Conservation (phyloP, 2,329 filamentous ascomycete species). For the Fusarium paranaense region DNA sequence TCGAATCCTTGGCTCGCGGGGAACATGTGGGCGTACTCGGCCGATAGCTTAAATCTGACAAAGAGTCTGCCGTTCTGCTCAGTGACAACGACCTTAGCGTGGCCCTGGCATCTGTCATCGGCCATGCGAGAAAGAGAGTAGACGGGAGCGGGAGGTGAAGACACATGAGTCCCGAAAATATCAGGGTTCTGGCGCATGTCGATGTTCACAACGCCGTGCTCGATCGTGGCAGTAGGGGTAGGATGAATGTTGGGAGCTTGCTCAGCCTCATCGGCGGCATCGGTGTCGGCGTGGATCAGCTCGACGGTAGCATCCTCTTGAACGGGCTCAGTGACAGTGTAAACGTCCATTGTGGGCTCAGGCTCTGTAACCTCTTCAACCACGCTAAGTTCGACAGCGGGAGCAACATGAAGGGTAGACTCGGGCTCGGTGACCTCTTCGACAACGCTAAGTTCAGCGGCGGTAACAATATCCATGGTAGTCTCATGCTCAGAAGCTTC, state of each 20-base stretch:
- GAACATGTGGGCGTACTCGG: conserved; percentile 47
- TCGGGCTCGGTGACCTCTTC: not conserved
- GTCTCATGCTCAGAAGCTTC: not conserved
- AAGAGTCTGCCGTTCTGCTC: conserved; percentile 48
- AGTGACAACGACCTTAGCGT: conserved; percentile 47
- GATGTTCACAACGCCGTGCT: conserved; percentile 46
- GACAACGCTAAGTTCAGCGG: not conserved
- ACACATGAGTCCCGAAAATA: conserved; percentile 47
- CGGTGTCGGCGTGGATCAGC: not conserved
- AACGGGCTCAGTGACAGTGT: not conserved
- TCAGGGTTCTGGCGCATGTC: conserved; percentile 51
- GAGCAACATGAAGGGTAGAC: not conserved
- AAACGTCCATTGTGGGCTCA: not conserved
- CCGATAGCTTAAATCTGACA: conserved; percentile 54
- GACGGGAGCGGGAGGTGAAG: conserved; percentile 34
- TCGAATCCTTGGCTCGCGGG: conserved; percentile 45
- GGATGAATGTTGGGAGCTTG: not conserved
- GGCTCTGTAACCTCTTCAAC: not conserved
- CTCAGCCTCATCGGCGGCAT: not conserved
- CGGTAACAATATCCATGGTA: not conserved
- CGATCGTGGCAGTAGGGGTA: conserved; percentile 9
- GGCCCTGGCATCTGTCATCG: conserved; percentile 40
- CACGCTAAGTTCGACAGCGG: not conserved
- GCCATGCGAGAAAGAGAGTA: conserved; percentile 45
- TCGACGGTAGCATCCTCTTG: not conserved